phyloP scores from a whole-genome alignment of 1,284 basidiomycete genomes.

The Malassezia vespertilionis region DNA sequence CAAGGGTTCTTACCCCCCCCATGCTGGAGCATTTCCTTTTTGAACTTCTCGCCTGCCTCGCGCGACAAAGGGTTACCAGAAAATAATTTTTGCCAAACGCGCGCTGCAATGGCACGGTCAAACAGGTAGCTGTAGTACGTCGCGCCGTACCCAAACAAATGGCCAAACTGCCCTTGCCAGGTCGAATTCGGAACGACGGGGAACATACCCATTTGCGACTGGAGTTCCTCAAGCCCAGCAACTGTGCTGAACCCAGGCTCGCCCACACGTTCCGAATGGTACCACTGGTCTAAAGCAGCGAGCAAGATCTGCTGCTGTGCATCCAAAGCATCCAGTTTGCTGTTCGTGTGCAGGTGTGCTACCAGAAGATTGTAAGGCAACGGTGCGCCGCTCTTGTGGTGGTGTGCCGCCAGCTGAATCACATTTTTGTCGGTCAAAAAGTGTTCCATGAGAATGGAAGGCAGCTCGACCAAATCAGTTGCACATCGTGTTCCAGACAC shows the following conservation, averaged over 20 bases:
- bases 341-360: constrained; percentile 20
- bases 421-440: constrained; percentile 73
- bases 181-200: constrained; percentile 50
- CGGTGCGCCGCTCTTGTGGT: constrained; percentile 57
- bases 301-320: constrained; percentile 85
- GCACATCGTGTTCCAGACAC: constrained; percentile 96
- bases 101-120: constrained; percentile 83
- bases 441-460: constrained; percentile 97
- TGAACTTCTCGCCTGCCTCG: constrained; percentile 64
- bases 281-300: constrained; percentile 75
- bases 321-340: constrained; percentile 53
- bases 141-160: constrained; percentile 89
- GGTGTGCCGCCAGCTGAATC: constrained; percentile 63
- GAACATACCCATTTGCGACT: constrained; percentile 22
- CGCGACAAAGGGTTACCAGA: constrained; percentile 46
- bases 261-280: constrained; percentile 59
- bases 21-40: constrained; percentile 61
- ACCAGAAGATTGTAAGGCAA: constrained; percentile 58
- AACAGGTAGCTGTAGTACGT: constrained; percentile 97
- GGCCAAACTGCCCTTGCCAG: constrained; percentile 90
- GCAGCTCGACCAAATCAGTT: constrained; percentile 94
- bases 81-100: constrained; percentile 74
- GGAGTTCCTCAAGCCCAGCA: constrained; percentile 50
- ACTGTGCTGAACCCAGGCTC: constrained; percentile 58
- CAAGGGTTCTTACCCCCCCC: constrained; percentile 90